Base-by-base conservation (phyloP, 2,329 filamentous ascomycete species). In the Fusarium temperatum region DNA sequence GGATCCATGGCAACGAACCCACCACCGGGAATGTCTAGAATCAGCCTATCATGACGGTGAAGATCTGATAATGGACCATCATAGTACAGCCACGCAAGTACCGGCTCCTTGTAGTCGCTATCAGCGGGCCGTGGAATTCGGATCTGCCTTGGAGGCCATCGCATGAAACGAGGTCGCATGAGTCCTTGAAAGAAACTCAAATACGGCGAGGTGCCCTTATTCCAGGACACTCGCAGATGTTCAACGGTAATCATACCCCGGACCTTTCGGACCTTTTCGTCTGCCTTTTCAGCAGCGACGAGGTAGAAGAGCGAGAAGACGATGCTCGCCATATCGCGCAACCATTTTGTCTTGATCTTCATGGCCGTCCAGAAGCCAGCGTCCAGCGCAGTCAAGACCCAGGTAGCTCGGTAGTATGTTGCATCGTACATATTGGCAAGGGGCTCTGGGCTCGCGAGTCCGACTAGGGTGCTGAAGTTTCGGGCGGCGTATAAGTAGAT, bases 341-440 rank as follows among this genome's bases (percentile, higher is more conserved):
- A 76, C 90, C 93, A 95, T 78, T 93, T 95, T 59, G 81, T 81
- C 54, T 89, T 90, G 73, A 99, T 95, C 78, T 91, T 92, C 96
- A 99, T 99, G 39, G 96, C 96, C 0, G 95, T 98, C 96, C 96
- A 99, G 82, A 98, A 99, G 4, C 96, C 96, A 11, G 96, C 96
- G 78, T 99, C 96, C 69, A 99, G 84, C 0, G 95, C 96, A 0
- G 96, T 99, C 60, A 96, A 91, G 22, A 98, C 90, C 96, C 96
- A 99, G 80, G 96, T 99, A 63, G 96, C 96, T 55, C 96, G 92
- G 82, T 98, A 99, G 84, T 97, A 99, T 35, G 93, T 91, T 58
- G 94, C 88, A 62, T 94, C 94, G 84, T 99, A 99, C 81, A 98
- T 92, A 80, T 97, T 98, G 36, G 95, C 93, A 79, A 99, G 88